Evolutionary conservation across 164 flowering plant genomes (phyloP), one percentile per base, ranked within the genome.

Genomic region (Vitis cinerea): DNA sequence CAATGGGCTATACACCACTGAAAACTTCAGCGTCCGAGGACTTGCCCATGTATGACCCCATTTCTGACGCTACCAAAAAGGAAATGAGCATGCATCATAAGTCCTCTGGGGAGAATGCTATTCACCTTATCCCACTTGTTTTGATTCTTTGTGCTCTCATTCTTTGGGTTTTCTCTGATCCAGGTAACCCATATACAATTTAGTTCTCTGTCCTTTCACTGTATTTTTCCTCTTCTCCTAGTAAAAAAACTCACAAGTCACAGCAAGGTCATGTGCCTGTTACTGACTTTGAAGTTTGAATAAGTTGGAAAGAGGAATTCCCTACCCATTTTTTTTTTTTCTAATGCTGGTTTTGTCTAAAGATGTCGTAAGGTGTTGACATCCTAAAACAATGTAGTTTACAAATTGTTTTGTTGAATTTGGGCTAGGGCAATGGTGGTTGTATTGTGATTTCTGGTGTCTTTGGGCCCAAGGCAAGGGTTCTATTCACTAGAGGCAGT

Each of bases 51-150:
- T 68, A 74, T 30, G 50, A 67, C 71, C 71, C 81, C 19, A 27
- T 63, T 47, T 68, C 80, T 58, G 85, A 81, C n/a, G 72, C 52
- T 5, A 60, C 75, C 49, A 88, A 87, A 80, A 84, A 88, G 80
- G 89, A 86, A 68, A 53, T 50, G 10, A 61, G 69, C 29, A 30
- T 70, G 53, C 77, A 61, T 13, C 62, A 10, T 16, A 75, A 67
- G 16, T 37, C 71, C 0, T 9, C 80, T 0, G 82, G 79, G 19
- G 87, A 80, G 71, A 82, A 75, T 51, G 79, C 82, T 1, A 59
- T 89, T 73, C 94, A 91, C 64, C 51, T 89, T 8, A 87, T 89
- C 59, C 97, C 97, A 0, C 63, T 88, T 16, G 69, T 87, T 54
- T 62, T 89, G 54, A 12, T 85, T 70, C 59, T 83, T 14, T 91